Evolutionary conservation across 805 yeast genomes (phyloP).

Genomic region (Nakazawaea holstii): DNA sequence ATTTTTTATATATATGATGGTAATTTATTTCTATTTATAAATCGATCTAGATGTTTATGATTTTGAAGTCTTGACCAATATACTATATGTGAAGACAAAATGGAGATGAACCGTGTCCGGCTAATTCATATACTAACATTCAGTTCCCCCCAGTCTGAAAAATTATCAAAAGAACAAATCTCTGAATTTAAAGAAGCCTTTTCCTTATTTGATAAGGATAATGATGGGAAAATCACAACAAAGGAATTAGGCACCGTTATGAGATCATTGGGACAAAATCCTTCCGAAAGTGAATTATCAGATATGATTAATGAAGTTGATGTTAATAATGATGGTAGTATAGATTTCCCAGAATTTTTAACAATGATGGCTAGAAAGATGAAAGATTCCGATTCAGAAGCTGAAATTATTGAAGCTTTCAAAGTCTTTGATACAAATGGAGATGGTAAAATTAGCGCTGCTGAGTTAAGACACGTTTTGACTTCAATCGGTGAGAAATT

Average conservation of each 20-base stretch:
- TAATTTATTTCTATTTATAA: no score
- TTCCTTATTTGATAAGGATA: conserved; percentile 92
- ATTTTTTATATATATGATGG: no score
- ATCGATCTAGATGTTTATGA: no score
- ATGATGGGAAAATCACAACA: conserved; percentile 95
- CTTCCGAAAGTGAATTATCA: conserved; percentile 91
- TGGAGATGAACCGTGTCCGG: no score
- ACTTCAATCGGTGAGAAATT: conserved; percentile 97
- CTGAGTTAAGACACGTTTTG: conserved; percentile 93
- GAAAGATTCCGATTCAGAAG: conserved; percentile 96
- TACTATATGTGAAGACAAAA: no score
- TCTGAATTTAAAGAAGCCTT: conserved; percentile 98
- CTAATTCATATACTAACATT: no score
- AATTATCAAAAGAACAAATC: conserved; percentile 93
- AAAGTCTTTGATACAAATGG: conserved; percentile 96
- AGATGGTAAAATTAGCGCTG: conserved; percentile 94
- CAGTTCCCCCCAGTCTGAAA: conserved; percentile 53
- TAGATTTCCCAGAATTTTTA: conserved; percentile 76
- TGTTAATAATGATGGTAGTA: conserved; percentile 87
- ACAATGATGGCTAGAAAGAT: conserved; percentile 89
- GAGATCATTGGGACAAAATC: conserved; percentile 98
- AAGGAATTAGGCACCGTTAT: conserved; percentile 95
- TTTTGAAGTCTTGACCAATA: no score
- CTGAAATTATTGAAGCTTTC: conserved; percentile 95
- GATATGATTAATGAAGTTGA: conserved; percentile 98